A percentile compares a stretch with the other conserved stretches of the same genome.
Evolutionary conservation across 495 filamentous ascomycete species (phyloP).

Genomic region (Tetracladium marchalianum): DNA sequence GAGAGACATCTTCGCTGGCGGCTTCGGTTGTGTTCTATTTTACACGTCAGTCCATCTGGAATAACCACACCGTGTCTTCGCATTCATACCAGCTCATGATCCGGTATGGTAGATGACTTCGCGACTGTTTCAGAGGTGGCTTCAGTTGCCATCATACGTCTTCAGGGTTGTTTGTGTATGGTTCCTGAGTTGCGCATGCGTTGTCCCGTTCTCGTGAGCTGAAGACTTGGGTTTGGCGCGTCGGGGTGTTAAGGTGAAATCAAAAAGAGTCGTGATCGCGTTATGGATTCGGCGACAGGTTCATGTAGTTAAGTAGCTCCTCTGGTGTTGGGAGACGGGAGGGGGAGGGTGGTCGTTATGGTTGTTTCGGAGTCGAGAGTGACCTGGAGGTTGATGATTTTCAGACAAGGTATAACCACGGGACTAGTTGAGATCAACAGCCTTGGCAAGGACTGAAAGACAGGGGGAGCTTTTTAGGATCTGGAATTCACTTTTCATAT

Average conservation of each 20-base stretch:
- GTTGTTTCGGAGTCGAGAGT: slow-evolving; percentile 8
- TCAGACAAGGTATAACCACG: too few species aligned
- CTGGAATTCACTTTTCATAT: too few species aligned
- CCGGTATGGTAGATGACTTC: slow-evolving; percentile 37
- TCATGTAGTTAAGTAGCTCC: slow-evolving; percentile 10
- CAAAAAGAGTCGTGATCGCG: slow-evolving; percentile 9
- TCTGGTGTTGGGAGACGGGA: slow-evolving; percentile 8
- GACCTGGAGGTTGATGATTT: too few species aligned
- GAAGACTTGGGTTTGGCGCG: slow-evolving; percentile 9
- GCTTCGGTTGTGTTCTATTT: slow-evolving; percentile 18
- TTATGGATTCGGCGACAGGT: slow-evolving; percentile 6
- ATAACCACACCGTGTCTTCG: not conserved
- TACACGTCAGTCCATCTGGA: slow-evolving; percentile 10
- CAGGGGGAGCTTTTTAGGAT: too few species aligned
- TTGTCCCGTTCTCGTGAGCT: slow-evolving; percentile 18
- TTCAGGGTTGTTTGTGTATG: slow-evolving; percentile 16
- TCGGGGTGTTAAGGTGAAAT: slow-evolving; percentile 2
- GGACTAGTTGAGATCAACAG: too few species aligned
- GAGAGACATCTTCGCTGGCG: slow-evolving; percentile 32
- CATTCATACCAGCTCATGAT: slow-evolving; percentile 35
- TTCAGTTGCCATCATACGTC: slow-evolving; percentile 51
- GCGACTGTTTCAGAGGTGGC: slow-evolving; percentile 38
- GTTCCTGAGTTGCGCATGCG: slow-evolving; percentile 22
- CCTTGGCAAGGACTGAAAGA: too few species aligned
- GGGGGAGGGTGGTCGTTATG: not conserved